Evolutionary conservation across 768 basidiomycete species (phyloP).

Genomic region (Leucosporidium scottii): DNA sequence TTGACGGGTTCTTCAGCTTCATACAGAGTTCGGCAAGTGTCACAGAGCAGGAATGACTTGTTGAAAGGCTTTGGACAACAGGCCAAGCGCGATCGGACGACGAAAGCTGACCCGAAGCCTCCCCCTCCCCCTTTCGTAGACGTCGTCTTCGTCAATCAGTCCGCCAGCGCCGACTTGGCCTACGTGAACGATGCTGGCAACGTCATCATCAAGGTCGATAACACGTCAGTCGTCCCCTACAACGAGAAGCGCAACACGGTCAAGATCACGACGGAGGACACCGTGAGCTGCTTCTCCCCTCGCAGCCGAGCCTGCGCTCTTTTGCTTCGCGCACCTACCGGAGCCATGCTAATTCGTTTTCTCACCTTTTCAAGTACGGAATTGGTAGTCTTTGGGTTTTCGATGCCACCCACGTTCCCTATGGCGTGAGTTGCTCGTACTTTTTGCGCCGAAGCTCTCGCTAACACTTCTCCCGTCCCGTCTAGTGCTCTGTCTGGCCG

Average conservation of each 20-base stretch:
- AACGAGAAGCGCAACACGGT: slow-evolving; percentile 36
- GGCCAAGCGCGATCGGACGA: no score
- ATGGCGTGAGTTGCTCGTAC: slow-evolving; percentile 40
- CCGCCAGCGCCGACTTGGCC: slow-evolving; percentile 7
- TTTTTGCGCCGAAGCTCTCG: neutral
- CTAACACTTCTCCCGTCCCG: neutral
- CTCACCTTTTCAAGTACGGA: slow-evolving; percentile 1
- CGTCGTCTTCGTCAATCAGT: slow-evolving; percentile 18
- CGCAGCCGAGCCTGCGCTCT: no score
- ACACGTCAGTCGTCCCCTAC: slow-evolving; percentile 27
- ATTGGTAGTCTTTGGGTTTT: slow-evolving; percentile 27
- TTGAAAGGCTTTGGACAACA: no score
- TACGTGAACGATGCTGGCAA: slow-evolving; percentile 22
- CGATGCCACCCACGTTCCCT: slow-evolving; percentile 45
- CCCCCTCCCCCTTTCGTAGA: slow-evolving; percentile 3
- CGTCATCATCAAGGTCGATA: slow-evolving; percentile 20
- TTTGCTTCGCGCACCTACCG: no score
- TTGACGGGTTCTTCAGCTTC: no score
- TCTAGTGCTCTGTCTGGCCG: slow-evolving; percentile 41
- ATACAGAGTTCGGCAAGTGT: no score
- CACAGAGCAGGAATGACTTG: no score
- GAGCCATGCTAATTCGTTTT: no score
- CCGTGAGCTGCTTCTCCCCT: neutral
- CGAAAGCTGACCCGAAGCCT: neutral
- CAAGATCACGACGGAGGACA: slow-evolving; percentile 30